Percentiles rank a stretch among this genome's conserved stretches.
Conservation (phyloP, 495 filamentous ascomycete species). For the Aeminium ludgeri region DNA sequence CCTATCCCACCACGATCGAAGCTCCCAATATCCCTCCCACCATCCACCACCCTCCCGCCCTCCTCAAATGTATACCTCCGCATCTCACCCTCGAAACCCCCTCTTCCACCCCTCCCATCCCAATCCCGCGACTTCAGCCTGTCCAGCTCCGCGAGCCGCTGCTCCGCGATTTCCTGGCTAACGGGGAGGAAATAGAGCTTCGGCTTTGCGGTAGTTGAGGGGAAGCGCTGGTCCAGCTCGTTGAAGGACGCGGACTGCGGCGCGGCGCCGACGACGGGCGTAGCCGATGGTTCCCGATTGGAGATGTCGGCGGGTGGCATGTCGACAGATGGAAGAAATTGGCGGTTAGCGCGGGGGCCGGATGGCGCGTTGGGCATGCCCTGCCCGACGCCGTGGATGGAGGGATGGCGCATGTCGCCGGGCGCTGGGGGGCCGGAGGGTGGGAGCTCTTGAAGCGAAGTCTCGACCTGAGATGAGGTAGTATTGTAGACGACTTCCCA, state of each 20-base stretch:
- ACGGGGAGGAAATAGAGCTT: slow-evolving; percentile 53
- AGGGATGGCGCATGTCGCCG: not conserved
- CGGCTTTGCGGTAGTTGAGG: slow-evolving; percentile 45
- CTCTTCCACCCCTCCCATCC: slow-evolving; percentile 19
- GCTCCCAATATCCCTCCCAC: slow-evolving; percentile 47
- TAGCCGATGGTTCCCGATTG: not conserved
- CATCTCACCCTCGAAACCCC: slow-evolving; percentile 29
- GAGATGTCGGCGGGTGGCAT: not conserved
- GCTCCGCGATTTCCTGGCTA: slow-evolving; percentile 34
- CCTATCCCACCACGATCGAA: no score
- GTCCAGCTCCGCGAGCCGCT: slow-evolving; percentile 50
- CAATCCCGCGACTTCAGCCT: slow-evolving; percentile 34
- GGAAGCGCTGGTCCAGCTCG: slow-evolving; percentile 44
- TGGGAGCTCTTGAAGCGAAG: not conserved
- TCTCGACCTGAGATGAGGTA: no score
- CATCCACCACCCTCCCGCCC: slow-evolving; percentile 51
- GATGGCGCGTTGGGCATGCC: slow-evolving; percentile 31
- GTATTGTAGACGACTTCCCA: slow-evolving; percentile 59
- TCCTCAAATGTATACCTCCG: slow-evolving; percentile 68
- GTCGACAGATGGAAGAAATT: slow-evolving; percentile 1
- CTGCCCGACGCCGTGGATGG: not conserved
- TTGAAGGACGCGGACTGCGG: slow-evolving; percentile 1
- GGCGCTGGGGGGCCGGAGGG: no score
- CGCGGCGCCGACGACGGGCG: not conserved
- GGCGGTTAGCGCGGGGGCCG: slow-evolving; percentile 15